phyloP scores from a whole-genome alignment of 495 filamentous ascomycete species.

The Amphirosellinia nigrospora region DNA sequence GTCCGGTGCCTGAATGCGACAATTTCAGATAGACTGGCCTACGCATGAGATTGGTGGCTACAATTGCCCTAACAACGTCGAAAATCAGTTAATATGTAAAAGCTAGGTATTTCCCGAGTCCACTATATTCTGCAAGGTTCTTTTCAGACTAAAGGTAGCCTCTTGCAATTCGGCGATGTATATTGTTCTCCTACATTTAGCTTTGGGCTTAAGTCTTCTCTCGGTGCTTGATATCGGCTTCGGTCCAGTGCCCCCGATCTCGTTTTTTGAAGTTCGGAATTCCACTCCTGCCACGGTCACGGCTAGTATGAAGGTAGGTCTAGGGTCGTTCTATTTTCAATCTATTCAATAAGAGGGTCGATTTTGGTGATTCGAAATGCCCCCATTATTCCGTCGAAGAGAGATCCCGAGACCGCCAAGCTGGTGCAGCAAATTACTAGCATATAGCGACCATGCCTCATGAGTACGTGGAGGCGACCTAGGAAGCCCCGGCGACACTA shows the following conservation, averaged over 20 bases:
- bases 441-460: conserved; percentile 25
- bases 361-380: conserved; percentile 18
- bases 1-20: not conserved
- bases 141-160: not conserved
- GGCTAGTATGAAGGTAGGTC: not conserved
- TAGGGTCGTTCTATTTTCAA: not conserved
- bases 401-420: conserved; percentile 31
- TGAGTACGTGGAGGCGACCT: conserved; percentile 18
- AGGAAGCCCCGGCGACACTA: conserved; percentile 30
- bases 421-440: conserved; percentile 27
- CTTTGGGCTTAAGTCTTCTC: too few species aligned
- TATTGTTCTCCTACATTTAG: not conserved
- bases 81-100: not conserved
- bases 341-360: not conserved
- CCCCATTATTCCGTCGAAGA: conserved; percentile 11
- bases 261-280: not conserved
- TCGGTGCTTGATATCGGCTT: not conserved
- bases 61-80: not conserved
- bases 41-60: not conserved
- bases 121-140: not conserved
- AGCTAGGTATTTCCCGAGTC: not conserved
- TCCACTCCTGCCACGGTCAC: not conserved
- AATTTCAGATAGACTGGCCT: not conserved
- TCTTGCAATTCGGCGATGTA: not conserved
- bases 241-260: not conserved